Percentiles rank a stretch among this genome's conserved stretches.
Conservation (phyloP, 2,329 filamentous ascomycete species). For the Epichloe elymi region DNA sequence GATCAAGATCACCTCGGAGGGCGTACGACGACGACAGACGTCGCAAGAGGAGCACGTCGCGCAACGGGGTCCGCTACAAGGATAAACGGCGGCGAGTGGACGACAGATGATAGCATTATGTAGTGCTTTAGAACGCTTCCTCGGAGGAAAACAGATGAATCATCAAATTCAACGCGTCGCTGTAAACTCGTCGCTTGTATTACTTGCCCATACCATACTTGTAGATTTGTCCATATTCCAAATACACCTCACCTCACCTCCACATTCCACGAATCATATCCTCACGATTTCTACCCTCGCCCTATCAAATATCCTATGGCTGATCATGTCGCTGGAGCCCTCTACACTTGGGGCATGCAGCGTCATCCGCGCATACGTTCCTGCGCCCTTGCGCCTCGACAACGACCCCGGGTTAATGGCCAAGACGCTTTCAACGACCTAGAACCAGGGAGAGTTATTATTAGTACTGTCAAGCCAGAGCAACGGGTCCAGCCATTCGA, state of each 20-base stretch:
- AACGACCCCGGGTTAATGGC: conserved; percentile 82
- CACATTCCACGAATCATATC: conserved; percentile 36
- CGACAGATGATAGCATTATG: conserved; percentile 10
- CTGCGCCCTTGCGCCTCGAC: conserved; percentile 71
- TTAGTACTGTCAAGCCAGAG: background rate
- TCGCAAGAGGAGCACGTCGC: conserved; percentile 45
- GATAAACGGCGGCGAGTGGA: conserved; percentile 50
- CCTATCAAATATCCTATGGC: conserved; percentile 68
- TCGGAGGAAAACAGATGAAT: too few relatives aligned
- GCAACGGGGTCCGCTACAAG: conserved; percentile 39
- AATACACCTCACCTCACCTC: background rate
- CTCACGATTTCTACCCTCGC: conserved; percentile 76
- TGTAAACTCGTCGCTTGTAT: too few relatives aligned
- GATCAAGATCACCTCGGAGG: conserved; percentile 33
- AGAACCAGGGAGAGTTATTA: conserved; percentile 6
- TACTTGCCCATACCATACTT: too few relatives aligned
- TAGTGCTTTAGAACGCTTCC: too few relatives aligned
- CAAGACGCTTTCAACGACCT: conserved; percentile 85
- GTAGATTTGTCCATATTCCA: too few relatives aligned
- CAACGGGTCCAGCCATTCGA: background rate
- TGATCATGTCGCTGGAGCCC: conserved; percentile 47
- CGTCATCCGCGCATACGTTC: conserved; percentile 73
- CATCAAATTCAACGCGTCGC: too few relatives aligned
- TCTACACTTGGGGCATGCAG: conserved; percentile 53
- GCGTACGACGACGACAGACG: conserved; percentile 30